Evolutionary conservation across 441 rosid genomes (phyloP).

Genomic region (Hura crepitans): DNA sequence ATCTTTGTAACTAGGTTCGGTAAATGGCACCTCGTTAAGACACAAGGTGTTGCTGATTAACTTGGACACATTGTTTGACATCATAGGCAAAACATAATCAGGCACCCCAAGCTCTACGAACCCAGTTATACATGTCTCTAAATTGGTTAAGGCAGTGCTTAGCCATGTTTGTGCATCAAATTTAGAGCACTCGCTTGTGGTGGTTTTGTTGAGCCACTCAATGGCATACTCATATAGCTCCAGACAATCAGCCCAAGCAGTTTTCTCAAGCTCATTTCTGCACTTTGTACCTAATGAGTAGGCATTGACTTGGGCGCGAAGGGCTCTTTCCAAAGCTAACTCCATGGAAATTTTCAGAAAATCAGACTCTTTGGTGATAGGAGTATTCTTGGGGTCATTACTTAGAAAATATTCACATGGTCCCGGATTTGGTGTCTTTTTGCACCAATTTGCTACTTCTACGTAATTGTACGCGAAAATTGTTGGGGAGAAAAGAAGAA

Average conservation of each 20-base stretch:
- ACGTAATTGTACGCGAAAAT: slow-evolving; percentile 32
- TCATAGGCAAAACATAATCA: slow-evolving; percentile 47
- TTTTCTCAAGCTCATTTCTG: slow-evolving; percentile 39
- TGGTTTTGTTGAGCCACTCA: slow-evolving; percentile 48
- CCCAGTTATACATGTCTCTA: slow-evolving; percentile 69
- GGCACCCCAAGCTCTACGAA: slow-evolving; percentile 55
- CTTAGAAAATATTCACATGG: slow-evolving; percentile 37
- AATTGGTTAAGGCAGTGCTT: slow-evolving; percentile 70
- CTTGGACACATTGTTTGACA: slow-evolving; percentile 56
- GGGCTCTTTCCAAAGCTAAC: slow-evolving; percentile 37
- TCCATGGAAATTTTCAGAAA: slow-evolving; percentile 35
- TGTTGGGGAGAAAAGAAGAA: slow-evolving; percentile 34
- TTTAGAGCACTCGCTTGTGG: slow-evolving; percentile 31
- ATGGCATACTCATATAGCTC: slow-evolving; percentile 49
- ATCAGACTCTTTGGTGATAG: slow-evolving; percentile 30
- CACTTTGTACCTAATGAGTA: slow-evolving; percentile 37
- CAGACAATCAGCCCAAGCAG: slow-evolving; percentile 81
- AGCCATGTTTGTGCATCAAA: slow-evolving; percentile 81
- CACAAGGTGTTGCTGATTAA: slow-evolving; percentile 60
- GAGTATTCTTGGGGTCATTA: slow-evolving; percentile 10
- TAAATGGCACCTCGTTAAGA: slow-evolving; percentile 34
- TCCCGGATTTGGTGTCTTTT: slow-evolving; percentile 42
- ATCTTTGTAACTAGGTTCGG: slow-evolving; percentile 36
- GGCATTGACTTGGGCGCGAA: slow-evolving; percentile 31
- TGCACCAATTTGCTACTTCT: slow-evolving; percentile 48